These are phyloP conservation scores for Brassica incana DNA, from an alignment of 345 rosid species.

Conservation along the genomic window DNA sequence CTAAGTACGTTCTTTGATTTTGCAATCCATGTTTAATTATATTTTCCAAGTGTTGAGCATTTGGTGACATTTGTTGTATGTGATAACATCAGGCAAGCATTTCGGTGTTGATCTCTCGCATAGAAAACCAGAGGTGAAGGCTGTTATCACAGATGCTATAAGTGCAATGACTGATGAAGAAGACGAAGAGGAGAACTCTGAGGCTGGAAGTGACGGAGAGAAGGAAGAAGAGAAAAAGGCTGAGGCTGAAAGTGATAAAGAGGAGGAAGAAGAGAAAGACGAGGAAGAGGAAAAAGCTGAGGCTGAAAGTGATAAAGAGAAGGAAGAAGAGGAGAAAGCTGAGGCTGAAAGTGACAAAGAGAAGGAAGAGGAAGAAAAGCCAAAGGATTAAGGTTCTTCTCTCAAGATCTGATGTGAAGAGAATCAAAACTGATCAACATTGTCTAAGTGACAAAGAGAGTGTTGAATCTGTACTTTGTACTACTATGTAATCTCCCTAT, in stretches of 20 bases:
- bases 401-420: slow-evolving; percentile 18
- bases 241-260: slow-evolving; percentile 17
- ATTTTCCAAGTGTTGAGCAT: background rate
- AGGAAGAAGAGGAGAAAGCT: background rate
- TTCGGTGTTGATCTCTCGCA: slow-evolving; percentile 69
- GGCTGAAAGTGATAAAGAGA: background rate
- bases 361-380: slow-evolving; percentile 38
- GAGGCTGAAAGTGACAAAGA: background rate
- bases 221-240: slow-evolving; percentile 37
- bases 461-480: slow-evolving; percentile 5
- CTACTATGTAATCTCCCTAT: slow-evolving; percentile 20
- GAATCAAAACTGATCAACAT: slow-evolving; percentile 20
- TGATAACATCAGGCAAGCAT: slow-evolving; percentile 56
- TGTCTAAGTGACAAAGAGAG: slow-evolving; percentile 11
- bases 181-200: slow-evolving; percentile 53
- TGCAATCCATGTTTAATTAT: background rate
- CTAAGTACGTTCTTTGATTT: slow-evolving; percentile 56
- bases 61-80: slow-evolving; percentile 19
- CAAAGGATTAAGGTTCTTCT: slow-evolving; percentile 35
- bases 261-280: background rate
- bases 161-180: slow-evolving; percentile 83
- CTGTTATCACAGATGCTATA: slow-evolving; percentile 83
- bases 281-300: background rate
- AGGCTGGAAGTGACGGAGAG: slow-evolving; percentile 46
- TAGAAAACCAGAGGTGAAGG: slow-evolving; percentile 91